Conservation (phyloP, 441 rosid species). For the Melastoma candidum region DNA sequence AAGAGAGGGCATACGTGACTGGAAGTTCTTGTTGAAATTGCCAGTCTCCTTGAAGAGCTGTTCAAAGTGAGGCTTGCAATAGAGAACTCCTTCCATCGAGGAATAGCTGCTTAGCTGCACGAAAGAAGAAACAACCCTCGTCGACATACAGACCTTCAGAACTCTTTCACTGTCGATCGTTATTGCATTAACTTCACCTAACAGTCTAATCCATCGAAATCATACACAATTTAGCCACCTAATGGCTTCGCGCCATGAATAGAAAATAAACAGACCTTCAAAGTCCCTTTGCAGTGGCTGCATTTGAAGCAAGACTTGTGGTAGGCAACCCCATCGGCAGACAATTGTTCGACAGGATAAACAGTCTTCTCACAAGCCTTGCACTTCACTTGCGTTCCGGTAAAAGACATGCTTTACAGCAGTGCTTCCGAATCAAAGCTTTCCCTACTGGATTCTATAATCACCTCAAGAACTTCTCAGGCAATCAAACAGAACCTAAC, state of each 20-base stretch:
- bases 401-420: constrained; percentile 46
- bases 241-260: neutral
- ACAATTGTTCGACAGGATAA: constrained; percentile 78
- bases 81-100: constrained; percentile 95
- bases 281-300: constrained; percentile 83
- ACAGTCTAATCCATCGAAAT: constrained; percentile 2
- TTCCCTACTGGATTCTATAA: too few relatives aligned
- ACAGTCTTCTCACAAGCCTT: constrained; percentile 94
- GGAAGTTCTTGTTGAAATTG: constrained; percentile 84
- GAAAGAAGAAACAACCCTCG: neutral
- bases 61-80: constrained; percentile 95
- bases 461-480: too few relatives aligned
- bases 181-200: constrained; percentile 2
- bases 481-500: too few relatives aligned
- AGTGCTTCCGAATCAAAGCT: too few relatives aligned
- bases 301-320: constrained; percentile 96
- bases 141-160: constrained; percentile 1
- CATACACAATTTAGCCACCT: neutral
- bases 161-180: neutral
- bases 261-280: constrained; percentile 35
- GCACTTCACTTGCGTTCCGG: constrained; percentile 91
- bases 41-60: constrained; percentile 93
- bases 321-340: constrained; percentile 81
- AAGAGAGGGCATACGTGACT: constrained; percentile 52
- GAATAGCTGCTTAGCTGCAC: constrained; percentile 82